These are phyloP conservation scores for Amphichorda felina DNA, from an alignment of 2,329 filamentous ascomycete genomes.

Conservation along the genomic window DNA sequence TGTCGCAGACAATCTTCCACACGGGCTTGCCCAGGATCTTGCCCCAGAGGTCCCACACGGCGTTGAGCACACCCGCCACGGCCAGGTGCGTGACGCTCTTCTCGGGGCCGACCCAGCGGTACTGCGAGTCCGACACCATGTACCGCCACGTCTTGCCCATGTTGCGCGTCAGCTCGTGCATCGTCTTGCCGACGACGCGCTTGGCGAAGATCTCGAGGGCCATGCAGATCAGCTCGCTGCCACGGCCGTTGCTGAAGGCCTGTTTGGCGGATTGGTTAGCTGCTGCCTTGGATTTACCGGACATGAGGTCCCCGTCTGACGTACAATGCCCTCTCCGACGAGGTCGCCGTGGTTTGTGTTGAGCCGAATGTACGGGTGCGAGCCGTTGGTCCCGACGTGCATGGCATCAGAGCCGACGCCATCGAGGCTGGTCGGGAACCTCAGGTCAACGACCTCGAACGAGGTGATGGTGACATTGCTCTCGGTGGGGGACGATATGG, in stretches of 20 bases:
- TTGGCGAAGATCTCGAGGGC: constrained; percentile 70
- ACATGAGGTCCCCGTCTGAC: too few species aligned
- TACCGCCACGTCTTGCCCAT: constrained; percentile 87
- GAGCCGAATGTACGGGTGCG: constrained; percentile 81
- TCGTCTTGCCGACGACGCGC: constrained; percentile 61
- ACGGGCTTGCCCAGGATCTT: constrained; percentile 78
- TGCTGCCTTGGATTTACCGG: not conserved
- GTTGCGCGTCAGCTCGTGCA: constrained; percentile 64
- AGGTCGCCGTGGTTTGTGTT: constrained; percentile 57
- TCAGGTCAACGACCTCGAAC: constrained; percentile 60
- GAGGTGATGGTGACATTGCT: constrained; percentile 59
- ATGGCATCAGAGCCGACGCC: constrained; percentile 93
- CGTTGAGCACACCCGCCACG: constrained; percentile 79
- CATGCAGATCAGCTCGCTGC: constrained; percentile 83
- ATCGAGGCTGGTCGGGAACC: constrained; percentile 83
- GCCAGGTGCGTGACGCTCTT: constrained; percentile 91
- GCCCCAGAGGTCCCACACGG: constrained; percentile 92
- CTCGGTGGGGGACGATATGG: constrained; percentile 4
- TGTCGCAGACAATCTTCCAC: constrained; percentile 81
- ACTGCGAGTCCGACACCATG: constrained; percentile 76
- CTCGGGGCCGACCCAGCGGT: constrained; percentile 88
- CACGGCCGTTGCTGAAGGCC: constrained; percentile 77
- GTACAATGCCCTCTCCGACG: constrained; percentile 67
- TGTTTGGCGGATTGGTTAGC: constrained; percentile 10
- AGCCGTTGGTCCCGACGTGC: constrained; percentile 90